A percentile compares a stretch with the other conserved stretches of the same genome.
Conservation (phyloP, 1,284 basidiomycete species). For the Kalmanozyma brasiliensis region DNA sequence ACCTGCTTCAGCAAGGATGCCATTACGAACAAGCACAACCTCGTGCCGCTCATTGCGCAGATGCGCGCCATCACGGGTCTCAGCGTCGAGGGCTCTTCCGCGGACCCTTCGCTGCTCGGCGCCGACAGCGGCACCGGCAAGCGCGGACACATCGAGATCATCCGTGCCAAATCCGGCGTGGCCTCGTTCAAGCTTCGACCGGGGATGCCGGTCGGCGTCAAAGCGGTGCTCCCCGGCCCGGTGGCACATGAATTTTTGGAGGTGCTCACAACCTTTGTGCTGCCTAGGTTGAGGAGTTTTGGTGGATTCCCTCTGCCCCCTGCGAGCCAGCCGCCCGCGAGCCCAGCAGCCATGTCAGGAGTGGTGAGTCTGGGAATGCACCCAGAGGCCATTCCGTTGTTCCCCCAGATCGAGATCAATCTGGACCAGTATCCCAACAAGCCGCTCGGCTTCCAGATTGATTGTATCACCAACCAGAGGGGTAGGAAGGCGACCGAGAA, state of each 20-base stretch:
- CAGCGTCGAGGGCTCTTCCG: constrained; percentile 69
- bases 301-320: constrained; percentile 80
- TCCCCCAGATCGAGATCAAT: constrained; percentile 74
- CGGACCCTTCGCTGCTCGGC: constrained; percentile 44
- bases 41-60: constrained; percentile 87
- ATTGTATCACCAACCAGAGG: constrained; percentile 66
- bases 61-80: constrained; percentile 88
- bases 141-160: constrained; percentile 75
- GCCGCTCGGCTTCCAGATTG: constrained; percentile 65
- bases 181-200: constrained; percentile 85
- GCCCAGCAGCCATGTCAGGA: constrained; percentile 79
- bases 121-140: background rate
- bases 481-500: constrained; percentile 62
- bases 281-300: constrained; percentile 92
- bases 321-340: constrained; percentile 53
- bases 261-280: constrained; percentile 88
- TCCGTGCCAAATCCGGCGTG: constrained; percentile 80
- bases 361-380: constrained; percentile 89
- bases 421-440: constrained; percentile 65
- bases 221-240: constrained; percentile 87
- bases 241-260: constrained; percentile 94
- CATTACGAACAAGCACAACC: constrained; percentile 77
- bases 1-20: constrained; percentile 69
- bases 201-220: constrained; percentile 84
- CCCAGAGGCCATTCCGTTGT: constrained; percentile 84